Conservation (phyloP, 73 alveolate genomes). For the Symbiodinium pilosum region DNA sequence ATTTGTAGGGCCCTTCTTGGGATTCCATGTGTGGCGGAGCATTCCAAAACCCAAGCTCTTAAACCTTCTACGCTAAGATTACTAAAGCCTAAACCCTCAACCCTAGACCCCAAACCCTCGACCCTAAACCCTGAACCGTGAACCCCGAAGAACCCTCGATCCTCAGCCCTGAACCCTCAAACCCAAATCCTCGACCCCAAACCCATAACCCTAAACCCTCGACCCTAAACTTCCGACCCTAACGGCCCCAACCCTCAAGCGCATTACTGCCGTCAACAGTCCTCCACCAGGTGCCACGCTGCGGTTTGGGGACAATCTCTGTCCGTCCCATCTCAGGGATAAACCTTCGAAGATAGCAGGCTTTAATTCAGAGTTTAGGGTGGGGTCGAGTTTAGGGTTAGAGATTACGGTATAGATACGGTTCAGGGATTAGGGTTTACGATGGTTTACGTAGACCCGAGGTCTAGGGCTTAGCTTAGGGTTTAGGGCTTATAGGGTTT, state of each 20-base stretch:
- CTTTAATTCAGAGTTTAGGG: too few species aligned
- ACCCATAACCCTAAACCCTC: neutral
- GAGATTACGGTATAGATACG: too few species aligned
- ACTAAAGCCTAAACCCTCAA: neutral
- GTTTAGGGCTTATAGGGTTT: too few species aligned
- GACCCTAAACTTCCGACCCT: neutral
- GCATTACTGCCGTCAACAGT: neutral
- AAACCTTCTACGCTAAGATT: neutral
- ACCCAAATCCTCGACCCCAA: neutral
- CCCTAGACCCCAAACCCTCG: neutral
- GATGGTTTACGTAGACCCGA: too few species aligned
- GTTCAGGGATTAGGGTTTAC: too few species aligned
- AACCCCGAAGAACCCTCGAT: neutral
- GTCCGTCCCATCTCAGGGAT: conserved; percentile 94
- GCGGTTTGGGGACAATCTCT: conserved; percentile 71
- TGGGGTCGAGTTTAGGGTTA: neutral
- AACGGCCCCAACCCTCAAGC: neutral
- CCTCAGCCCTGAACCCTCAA: neutral
- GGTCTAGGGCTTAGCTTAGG: too few species aligned
- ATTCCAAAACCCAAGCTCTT: neutral
- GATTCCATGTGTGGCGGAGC: neutral
- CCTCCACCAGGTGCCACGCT: conserved; percentile 94
- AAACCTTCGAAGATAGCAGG: neutral
- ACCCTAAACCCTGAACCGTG: neutral
- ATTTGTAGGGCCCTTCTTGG: too few species aligned